These are phyloP conservation scores for Datisca glomerata DNA, from an alignment of 306 rosid species.

Conservation along the genomic window DNA sequence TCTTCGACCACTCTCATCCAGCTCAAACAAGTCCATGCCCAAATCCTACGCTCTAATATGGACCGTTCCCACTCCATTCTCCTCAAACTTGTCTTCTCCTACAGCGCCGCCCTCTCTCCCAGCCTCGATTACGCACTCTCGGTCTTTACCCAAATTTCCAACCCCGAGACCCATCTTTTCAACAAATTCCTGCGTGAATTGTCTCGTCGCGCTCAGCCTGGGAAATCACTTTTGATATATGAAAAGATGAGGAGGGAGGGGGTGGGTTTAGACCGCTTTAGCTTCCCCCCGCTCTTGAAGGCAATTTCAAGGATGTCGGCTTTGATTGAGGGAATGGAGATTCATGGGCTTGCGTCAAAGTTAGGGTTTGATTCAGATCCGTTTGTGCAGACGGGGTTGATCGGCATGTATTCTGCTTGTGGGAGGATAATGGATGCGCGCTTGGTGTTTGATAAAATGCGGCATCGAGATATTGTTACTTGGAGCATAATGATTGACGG, in stretches of 20 bases:
- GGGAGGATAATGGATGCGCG: constrained; percentile 56
- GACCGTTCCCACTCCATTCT: constrained; percentile 28
- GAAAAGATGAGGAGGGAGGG: constrained; percentile 34
- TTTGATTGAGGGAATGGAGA: constrained; percentile 43
- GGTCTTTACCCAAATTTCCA: constrained; percentile 37
- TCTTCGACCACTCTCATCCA: constrained; percentile 31
- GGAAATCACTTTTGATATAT: constrained; percentile 41
- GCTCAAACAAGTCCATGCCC: constrained; percentile 63
- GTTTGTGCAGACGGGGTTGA: constrained; percentile 57
- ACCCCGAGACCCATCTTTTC: constrained; percentile 37
- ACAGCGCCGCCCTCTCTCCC: constrained; percentile 25
- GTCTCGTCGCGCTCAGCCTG: constrained; percentile 40
- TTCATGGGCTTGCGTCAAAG: constrained; percentile 57
- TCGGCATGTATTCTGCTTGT: constrained; percentile 50
- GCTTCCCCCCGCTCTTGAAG: constrained; percentile 67
- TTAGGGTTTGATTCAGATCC: constrained; percentile 60
- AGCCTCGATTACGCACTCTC: constrained; percentile 53
- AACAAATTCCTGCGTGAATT: constrained; percentile 53
- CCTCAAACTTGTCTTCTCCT: constrained; percentile 31
- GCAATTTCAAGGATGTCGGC: constrained; percentile 41
- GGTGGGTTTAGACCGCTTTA: constrained; percentile 36
- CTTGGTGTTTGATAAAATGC: constrained; percentile 70
- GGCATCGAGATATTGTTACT: constrained; percentile 52
- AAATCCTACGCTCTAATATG: constrained; percentile 37
- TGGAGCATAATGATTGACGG: constrained; percentile 85